These are phyloP conservation scores for Butyriboletus loyo DNA, from an alignment of 768 basidiomycete genomes.

Conservation along the genomic window DNA sequence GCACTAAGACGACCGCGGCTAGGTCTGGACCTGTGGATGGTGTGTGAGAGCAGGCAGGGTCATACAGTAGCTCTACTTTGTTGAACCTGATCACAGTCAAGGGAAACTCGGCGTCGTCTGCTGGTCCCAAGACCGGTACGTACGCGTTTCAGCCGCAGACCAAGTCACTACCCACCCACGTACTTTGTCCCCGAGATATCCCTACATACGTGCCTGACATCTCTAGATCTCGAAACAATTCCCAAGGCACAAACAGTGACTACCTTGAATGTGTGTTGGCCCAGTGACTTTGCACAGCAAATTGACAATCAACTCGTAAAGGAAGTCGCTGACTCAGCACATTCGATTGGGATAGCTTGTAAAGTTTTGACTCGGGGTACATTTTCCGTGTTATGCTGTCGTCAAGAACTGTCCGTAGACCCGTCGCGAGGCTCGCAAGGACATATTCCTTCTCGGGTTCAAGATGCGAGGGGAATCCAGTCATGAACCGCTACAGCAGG, in stretches of 20 bases:
- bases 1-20: neutral
- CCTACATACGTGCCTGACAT: neutral
- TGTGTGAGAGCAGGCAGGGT: neutral
- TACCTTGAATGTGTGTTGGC: no score
- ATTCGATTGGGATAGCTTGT: neutral
- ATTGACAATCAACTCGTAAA: neutral
- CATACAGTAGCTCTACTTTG: no score
- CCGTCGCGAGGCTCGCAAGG: conserved; percentile 28
- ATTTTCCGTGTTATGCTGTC: conserved; percentile 18
- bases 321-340: conserved; percentile 16
- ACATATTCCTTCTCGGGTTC: conserved; percentile 37
- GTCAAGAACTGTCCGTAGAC: conserved; percentile 14
- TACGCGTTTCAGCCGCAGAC: neutral
- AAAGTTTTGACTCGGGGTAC: neutral
- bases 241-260: neutral
- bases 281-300: no score
- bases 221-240: neutral
- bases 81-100: no score
- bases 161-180: no score
- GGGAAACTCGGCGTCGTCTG: no score
- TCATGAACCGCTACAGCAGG: conserved; percentile 73
- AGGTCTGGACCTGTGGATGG: neutral
- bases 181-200: neutral
- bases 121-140: no score
- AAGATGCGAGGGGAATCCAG: conserved; percentile 38